Evolutionary conservation across 139 green algal species (phyloP).

Genomic region (Diplosphaera chodatii): DNA sequence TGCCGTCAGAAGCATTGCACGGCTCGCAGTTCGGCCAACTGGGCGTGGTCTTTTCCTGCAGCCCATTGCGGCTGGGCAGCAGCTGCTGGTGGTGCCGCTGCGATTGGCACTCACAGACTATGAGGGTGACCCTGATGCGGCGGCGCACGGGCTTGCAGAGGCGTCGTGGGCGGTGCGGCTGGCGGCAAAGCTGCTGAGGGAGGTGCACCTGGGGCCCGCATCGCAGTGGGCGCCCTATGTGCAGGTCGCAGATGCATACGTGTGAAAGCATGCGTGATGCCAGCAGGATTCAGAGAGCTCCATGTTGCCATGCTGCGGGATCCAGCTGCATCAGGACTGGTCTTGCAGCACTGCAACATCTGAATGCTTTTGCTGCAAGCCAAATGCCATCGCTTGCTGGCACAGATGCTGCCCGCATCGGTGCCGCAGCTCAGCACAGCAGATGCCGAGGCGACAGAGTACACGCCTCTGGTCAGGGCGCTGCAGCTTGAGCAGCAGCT

Average conservation of each 20-base stretch:
- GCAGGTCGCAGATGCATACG: not conserved
- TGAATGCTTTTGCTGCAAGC: too few relatives aligned
- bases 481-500: conserved; percentile 35
- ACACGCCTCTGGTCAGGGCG: conserved; percentile 17
- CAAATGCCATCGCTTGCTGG: too few relatives aligned
- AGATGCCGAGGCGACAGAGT: conserved; percentile 42
- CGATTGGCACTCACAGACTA: conserved; percentile 61
- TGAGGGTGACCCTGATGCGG: conserved; percentile 43
- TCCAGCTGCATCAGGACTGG: too few relatives aligned
- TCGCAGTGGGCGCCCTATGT: conserved; percentile 59
- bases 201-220: conserved; percentile 22
- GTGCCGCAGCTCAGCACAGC: conserved; percentile 43
- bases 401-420: conserved; percentile 39
- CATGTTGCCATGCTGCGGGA: too few relatives aligned
- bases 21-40: too few relatives aligned
- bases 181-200: conserved; percentile 59
- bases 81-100: conserved; percentile 55
- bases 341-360: too few relatives aligned
- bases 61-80: conserved; percentile 26
- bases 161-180: conserved; percentile 65
- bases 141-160: conserved; percentile 39
- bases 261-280: too few relatives aligned
- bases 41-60: too few relatives aligned
- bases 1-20: too few relatives aligned
- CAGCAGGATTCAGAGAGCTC: too few relatives aligned